phyloP scores from a whole-genome alignment of 2,329 filamentous ascomycete species.

The Fusarium denticulatum region DNA sequence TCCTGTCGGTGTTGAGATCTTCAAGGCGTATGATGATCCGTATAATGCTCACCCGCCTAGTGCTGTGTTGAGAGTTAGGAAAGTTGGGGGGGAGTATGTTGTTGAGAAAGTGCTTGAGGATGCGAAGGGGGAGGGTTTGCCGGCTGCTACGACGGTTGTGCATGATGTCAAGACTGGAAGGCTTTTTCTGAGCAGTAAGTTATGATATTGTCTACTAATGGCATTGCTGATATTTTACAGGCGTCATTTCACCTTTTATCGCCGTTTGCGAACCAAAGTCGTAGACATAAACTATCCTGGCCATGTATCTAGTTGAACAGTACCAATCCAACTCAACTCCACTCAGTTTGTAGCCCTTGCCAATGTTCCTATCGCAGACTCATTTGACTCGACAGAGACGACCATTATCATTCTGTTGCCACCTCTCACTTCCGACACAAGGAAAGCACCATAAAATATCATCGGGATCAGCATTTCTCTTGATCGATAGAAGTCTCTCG shows the following conservation, averaged over 20 bases:
- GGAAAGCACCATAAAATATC: constrained; percentile 61
- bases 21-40: constrained; percentile 28
- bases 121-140: constrained; percentile 24
- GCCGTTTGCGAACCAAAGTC: constrained; percentile 35
- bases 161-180: constrained; percentile 38
- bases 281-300: background rate
- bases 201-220: rapidly evolving
- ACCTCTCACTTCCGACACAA: constrained; percentile 58
- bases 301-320: background rate
- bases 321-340: background rate
- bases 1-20: constrained; percentile 15
- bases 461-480: constrained; percentile 56
- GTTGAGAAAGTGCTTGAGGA: constrained; percentile 40
- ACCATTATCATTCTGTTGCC: constrained; percentile 43
- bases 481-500: constrained; percentile 54
- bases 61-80: constrained; percentile 18
- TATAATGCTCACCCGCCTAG: constrained; percentile 8
- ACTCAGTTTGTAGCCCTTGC: background rate
- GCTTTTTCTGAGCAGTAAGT: constrained; percentile 40
- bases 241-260: constrained; percentile 40
- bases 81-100: constrained; percentile 1
- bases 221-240: background rate
- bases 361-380: background rate
- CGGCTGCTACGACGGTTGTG: constrained; percentile 36
- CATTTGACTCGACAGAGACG: constrained; percentile 38